Evolutionary conservation across 129 eudicot species (phyloP), one percentile per base, ranked within the genome.

Genomic region (Gnaphalium uliginosum): DNA sequence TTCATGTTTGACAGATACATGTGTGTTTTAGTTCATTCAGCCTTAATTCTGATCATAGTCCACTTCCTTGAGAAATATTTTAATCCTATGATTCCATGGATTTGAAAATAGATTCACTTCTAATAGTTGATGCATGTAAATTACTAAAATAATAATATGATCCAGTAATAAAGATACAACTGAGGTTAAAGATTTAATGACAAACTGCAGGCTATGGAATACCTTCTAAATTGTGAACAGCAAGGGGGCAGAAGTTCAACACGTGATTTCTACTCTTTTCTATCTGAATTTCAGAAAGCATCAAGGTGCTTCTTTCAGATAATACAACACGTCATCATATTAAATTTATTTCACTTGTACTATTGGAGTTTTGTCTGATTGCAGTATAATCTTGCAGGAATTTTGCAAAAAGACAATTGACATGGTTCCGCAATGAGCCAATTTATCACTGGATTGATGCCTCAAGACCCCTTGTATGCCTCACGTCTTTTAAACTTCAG

Each of bases 351-450:
- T 77, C 60, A 58, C 69, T 59, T 69, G 51, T 56, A 77, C n/a
- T 6, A 18, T 33, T 62, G 24, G 23, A 50, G 23, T 58, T 58
- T 41, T 41, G 39, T 82, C 51, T 54, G 43, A 61, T 17, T 29
- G 18, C 58, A 64, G 27, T 77, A 57, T 58, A 26, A 11, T 48
- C 10, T 37, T 85, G 74, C 87, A 92, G 98, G 75, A 89, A 89
- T 71, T 89, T 92, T 58, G 98, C 98, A 62, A 92, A 92, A 79
- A 78, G 98, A 81, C 96, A 92, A 43, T 13, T 89, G 86, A 92
- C 98, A 74, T 92, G 98, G 98, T 89, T 89, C 48, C 88, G 98
- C 14, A 92, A 92, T 66, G 96, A 92, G 87, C 87, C 84, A 61
- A 86, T 87, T 35, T 89, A 93, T 86, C 88, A 86, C 37, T 93